Evolutionary conservation across 305 asterid genomes (phyloP), one percentile per base, ranked within the genome.

Genomic region (Solanum aculeatissimum): DNA sequence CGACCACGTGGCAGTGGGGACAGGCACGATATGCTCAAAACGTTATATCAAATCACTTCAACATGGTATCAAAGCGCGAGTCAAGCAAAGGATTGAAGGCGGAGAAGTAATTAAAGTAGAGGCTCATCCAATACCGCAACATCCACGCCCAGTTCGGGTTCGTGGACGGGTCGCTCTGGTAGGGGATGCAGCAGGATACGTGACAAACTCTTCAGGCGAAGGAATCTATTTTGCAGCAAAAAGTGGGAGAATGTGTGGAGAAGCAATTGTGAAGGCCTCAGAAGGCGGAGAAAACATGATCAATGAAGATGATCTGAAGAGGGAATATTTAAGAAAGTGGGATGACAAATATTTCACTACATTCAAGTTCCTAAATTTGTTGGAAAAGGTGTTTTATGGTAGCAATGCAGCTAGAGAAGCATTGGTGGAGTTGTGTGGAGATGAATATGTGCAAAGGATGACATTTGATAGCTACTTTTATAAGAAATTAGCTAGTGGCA

Each of bases 151-250:
- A 0, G 15, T 85, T 16, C 82, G 95, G 78, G 94, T 94, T 19
- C 89, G 89, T 1, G 95, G 93, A 3, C 86, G 94, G 43, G 95
- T 88, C n/a, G 97, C 98, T 19, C 80, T 94, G 16, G 97, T 93
- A 66, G 97, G 98, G 5, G 95, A 94, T 74, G 98, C 98, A 8
- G 97, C 98, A 2, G 98, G 98, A 9, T 94, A 94, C 62, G 98
- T 93, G 60, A 94, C 98, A 2, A 94, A 94, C 85, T 94, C 91
- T 74, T 90, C 97, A 4, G 97, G 97, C 2, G 95, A 94, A 75
- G 98, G 97, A 43, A 94, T 93, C 45, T 94, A 94, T 83, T 94
- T 94, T 49, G 98, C 97, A 0, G 98, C 95, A 8, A 94, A 89
- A 88, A 93, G 95, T 83, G 98, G 98, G 13, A 83, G 97, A 49